Base-by-base conservation (phyloP, 768 basidiomycete species). In the Hypholoma fasciculare region DNA sequence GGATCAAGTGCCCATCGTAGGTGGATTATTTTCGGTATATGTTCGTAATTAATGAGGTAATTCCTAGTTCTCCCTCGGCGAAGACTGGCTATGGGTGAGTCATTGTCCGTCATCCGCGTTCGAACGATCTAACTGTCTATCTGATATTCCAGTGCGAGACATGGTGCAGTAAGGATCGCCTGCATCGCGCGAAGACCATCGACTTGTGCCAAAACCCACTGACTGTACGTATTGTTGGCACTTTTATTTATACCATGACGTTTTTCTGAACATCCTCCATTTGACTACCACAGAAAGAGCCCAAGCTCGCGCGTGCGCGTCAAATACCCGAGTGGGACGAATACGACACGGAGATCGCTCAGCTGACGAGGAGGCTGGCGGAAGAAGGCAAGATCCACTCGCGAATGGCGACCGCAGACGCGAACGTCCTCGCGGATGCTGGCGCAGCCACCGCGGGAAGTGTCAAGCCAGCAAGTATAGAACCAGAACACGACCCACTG, bases 271-370 rank as follows among this genome's bases (percentile, higher is more conserved):
- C 6, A 2, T 6, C 30, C 6, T 34, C 19, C 47, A 34, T 34
- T 47, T 19, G 26, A 9, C 27, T 23, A 9, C 26, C 42, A 36
- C 76, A 97, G 92, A 97, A 98, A 87, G 97, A 98, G 69, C 96
- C 96, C 5, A 99, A 98, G 71, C 81, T 98, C 5, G 83, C 88
- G 3, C 86, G 97, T 20, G 97, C 97, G 3, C 85, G 96, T 38
- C 87, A 94, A 65, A 97, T 98, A 52, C 96, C 97, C 0, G 97
- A 98, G 69, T 99, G 97, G 97, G 94, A 96, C 61, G 84, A 84
- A 49, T 98, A 98, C 68, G 96, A 99, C 70, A 67, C 76, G 5
- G 95, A 99, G 72, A 95, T 98, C 52, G 89, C 96, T 1, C 80
- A 75, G 26, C 93, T 99, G 60, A 88, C 91, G 0, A 81, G 84